These are phyloP conservation scores for Calonectria pteridis DNA, from an alignment of 2,329 filamentous ascomycete genomes.

Conservation along the genomic window DNA sequence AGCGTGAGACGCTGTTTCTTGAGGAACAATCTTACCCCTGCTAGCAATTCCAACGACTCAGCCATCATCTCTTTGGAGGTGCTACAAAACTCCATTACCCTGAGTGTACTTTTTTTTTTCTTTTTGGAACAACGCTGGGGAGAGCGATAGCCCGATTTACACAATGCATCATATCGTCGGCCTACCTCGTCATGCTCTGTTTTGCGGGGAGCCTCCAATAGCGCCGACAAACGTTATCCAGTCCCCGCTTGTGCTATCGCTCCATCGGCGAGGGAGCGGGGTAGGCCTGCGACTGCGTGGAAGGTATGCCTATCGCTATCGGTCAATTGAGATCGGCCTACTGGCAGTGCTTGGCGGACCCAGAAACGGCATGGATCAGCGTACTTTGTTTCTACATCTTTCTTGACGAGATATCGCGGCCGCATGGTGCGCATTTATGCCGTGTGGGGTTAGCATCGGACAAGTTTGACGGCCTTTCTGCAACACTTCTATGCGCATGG, in stretches of 20 bases:
- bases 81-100: background rate
- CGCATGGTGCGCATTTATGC: background rate
- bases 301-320: constrained; percentile 2
- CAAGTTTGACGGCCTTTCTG: background rate
- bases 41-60: background rate
- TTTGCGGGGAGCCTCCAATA: background rate
- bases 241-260: background rate
- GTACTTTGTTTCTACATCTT: background rate
- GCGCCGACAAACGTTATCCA: constrained; percentile 5
- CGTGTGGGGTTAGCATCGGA: background rate
- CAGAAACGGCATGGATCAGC: background rate
- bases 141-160: background rate
- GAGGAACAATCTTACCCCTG: background rate
- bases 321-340: constrained; percentile 2
- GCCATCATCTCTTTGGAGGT: background rate
- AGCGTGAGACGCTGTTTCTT: background rate
- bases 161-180: background rate
- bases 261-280: background rate
- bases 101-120: no score
- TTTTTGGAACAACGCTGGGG: background rate
- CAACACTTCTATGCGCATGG: background rate
- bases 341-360: background rate
- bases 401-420: background rate
- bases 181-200: background rate
- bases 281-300: background rate